These are phyloP conservation scores for Leucosporidium creatinivorum DNA, from an alignment of 768 basidiomycete genomes.

Conservation along the genomic window DNA sequence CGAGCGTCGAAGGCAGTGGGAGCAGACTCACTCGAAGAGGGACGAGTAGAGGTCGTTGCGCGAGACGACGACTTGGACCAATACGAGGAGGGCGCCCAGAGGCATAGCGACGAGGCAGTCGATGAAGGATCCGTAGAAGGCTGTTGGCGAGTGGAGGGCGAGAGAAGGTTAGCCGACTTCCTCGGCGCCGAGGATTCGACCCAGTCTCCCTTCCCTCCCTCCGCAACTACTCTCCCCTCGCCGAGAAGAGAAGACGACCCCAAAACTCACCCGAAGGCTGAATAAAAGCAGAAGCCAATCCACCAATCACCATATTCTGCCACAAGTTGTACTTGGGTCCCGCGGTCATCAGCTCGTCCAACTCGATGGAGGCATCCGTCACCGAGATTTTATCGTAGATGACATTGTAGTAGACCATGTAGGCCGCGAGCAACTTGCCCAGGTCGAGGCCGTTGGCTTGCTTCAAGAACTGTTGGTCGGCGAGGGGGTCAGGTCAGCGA, in stretches of 20 bases:
- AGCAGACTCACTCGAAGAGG: slow-evolving; percentile 58
- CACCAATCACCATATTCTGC: slow-evolving; percentile 63
- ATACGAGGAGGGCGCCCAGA: slow-evolving; percentile 65
- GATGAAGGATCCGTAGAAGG: slow-evolving; percentile 68
- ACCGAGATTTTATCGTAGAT: slow-evolving; percentile 76
- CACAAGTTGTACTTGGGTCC: slow-evolving; percentile 43
- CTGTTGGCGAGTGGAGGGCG: slow-evolving; percentile 40
- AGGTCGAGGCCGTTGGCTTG: slow-evolving; percentile 55
- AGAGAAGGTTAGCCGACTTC: slow-evolving; percentile 42
- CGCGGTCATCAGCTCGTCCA: slow-evolving; percentile 65
- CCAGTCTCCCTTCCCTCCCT: neutral
- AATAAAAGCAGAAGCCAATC: slow-evolving; percentile 42
- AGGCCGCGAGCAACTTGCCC: slow-evolving; percentile 54
- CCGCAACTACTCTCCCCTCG: no score
- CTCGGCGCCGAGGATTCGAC: neutral
- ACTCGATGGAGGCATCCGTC: slow-evolving; percentile 58
- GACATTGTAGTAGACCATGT: slow-evolving; percentile 44
- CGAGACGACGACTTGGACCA: slow-evolving; percentile 59
- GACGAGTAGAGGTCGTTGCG: slow-evolving; percentile 68
- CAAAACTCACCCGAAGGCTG: slow-evolving; percentile 21
- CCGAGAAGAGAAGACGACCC: neutral
- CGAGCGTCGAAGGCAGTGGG: neutral
- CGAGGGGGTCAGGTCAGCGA: neutral
- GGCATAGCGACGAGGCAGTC: slow-evolving; percentile 67
- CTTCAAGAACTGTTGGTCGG: slow-evolving; percentile 35